Percentiles rank a stretch among this genome's conserved stretches.
phyloP scores from a whole-genome alignment of 2,329 filamentous ascomycete genomes.

The Xylariaceae sp. region DNA sequence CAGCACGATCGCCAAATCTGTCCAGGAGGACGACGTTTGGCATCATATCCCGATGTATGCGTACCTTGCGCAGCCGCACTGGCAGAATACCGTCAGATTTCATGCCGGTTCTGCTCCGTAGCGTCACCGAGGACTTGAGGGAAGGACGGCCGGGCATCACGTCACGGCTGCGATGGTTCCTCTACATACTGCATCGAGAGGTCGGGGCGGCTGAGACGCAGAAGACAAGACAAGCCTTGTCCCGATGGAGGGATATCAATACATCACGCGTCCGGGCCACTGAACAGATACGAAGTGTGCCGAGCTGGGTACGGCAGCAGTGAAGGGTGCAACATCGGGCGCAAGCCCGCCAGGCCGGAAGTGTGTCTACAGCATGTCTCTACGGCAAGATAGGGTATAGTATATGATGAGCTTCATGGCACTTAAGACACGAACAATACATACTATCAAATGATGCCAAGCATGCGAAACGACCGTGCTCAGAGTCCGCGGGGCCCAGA shows the following conservation, averaged over 20 bases:
- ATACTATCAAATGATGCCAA: constrained; percentile 1
- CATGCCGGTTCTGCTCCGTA: constrained; percentile 24
- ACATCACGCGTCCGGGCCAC: too few relatives aligned
- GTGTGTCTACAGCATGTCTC: neutral
- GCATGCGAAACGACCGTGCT: neutral
- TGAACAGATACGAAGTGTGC: too few relatives aligned
- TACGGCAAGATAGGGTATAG: neutral
- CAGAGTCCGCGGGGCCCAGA: constrained; percentile 2
- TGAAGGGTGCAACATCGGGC: too few relatives aligned
- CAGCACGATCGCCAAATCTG: constrained; percentile 14
- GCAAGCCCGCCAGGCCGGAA: too few relatives aligned
- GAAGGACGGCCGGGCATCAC: constrained; percentile 26
- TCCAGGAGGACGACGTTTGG: constrained; percentile 18
- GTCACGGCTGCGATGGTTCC: constrained; percentile 28
- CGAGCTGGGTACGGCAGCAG: neutral
- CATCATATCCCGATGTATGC: constrained; percentile 25
- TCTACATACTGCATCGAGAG: constrained; percentile 23
- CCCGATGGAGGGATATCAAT: constrained; percentile 14
- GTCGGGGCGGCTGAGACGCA: constrained; percentile 17
- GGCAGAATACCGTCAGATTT: constrained; percentile 15
- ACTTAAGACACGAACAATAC: constrained; percentile 6
- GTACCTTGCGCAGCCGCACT: constrained; percentile 19
- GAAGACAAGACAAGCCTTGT: constrained; percentile 11
- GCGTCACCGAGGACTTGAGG: constrained; percentile 29
- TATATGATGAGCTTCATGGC: constrained; percentile 7